Evolutionary conservation across 225 moss, liverwort and hornwort species (phyloP), one percentile per base, ranked within the genome.

Genomic region (Sphagnum contortum): DNA sequence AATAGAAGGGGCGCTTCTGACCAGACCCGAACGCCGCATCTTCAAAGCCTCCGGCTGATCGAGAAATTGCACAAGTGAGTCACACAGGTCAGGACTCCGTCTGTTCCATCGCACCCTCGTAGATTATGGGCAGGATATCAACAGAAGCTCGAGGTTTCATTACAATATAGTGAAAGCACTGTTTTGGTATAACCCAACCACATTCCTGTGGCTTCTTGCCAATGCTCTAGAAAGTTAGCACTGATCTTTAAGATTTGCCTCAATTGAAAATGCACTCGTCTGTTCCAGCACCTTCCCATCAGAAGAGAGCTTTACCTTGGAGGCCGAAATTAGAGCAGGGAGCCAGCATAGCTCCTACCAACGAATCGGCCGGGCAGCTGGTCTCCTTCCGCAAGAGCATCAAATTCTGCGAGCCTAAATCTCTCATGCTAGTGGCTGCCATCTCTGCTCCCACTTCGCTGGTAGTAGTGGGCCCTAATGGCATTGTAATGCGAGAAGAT

Each of bases 321-420:
- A 81, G 81, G 11, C 69, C 60, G 12, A 72, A 69, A 3, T 89
- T 77, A 64, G 91, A 82, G 71, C 91, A 92, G 11, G 94, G 88
- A 44, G 94, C 84, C 60, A 95, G 87, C 92, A 92, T 95, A 73
- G 94, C 94, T 29, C 29, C 29, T 8, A 87, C 89, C 57, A 92
- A 73, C 50, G 89, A 86, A 66, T 95, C 94, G 53, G 92, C 77
- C 53, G 92, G 83, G 29, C 29, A 29, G 73, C 83, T 74, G 61
- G 75, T 88, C 70, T 95, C 94, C 79, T 76, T 95, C 68, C 92
- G 79, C 81, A 89, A 75, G 47, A 89, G 91, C 88, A 92, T 92
- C 71, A 90, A 86, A 85, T 83, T 92, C 12, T 83, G 73, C 48
- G 73, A 71, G 11, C 76, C 78, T 67, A 66, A 81, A 62, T 70